Conservation (phyloP, 176 grass and related monocot species). For the Raddia distichophylla region DNA sequence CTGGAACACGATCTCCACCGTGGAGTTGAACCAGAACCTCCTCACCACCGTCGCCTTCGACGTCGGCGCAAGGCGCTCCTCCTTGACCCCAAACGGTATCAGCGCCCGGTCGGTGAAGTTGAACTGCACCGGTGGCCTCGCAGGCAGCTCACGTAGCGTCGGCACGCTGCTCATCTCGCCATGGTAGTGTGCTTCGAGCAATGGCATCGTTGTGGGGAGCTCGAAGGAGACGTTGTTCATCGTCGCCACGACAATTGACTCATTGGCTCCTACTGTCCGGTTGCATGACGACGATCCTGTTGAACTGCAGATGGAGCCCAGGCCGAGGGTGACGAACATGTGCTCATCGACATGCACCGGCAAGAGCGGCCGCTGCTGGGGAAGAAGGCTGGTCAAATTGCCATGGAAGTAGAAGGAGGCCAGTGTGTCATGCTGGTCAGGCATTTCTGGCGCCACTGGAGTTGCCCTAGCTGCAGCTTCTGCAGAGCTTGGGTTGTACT, state of each 20-base stretch:
- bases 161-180: not conserved
- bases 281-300: no score
- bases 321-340: not conserved
- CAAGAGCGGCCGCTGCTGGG: not conserved
- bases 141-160: not conserved
- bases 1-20: conserved; percentile 64
- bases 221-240: conserved; percentile 40
- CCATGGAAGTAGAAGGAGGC: conserved; percentile 3
- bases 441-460: not conserved
- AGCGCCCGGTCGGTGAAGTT: not conserved
- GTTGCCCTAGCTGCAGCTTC: no score
- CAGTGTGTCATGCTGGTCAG: not conserved
- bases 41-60: not conserved
- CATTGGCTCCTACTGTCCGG: not conserved
- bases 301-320: not conserved
- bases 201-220: not conserved
- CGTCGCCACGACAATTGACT: not conserved
- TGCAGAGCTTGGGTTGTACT: not conserved
- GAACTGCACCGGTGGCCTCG: not conserved
- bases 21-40: not conserved
- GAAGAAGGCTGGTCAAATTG: conserved; percentile 1
- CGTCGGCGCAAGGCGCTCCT: not conserved
- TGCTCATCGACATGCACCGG: not conserved
- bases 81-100: not conserved
- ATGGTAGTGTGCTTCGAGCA: conserved; percentile 6